Evolutionary conservation across 371 early-diverging fungal species (phyloP).

Genomic region (Rhizomucor pusillus): DNA sequence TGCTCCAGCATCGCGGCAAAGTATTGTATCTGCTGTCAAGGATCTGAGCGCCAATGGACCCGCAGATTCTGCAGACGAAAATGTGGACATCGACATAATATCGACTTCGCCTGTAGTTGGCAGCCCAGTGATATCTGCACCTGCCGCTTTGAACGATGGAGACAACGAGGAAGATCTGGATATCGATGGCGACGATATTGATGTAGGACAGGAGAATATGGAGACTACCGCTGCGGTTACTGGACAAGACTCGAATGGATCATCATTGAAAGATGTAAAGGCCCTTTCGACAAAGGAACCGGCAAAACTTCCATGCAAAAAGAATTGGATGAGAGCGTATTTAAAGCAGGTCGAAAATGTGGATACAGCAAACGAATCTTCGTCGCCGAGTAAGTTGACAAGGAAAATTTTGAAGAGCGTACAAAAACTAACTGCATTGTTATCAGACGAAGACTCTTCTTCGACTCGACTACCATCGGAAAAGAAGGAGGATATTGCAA

Average conservation of each 20-base stretch:
- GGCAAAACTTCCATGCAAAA: conserved; percentile 17
- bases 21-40: conserved; percentile 9
- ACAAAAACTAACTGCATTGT: not conserved
- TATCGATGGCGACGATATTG: conserved; percentile 19
- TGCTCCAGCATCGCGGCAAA: conserved; percentile 2
- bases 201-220: conserved; percentile 18
- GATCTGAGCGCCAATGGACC: not conserved
- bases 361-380: no score
- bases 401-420: not conserved
- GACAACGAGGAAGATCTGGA: conserved; percentile 12
- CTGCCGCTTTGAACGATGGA: not conserved
- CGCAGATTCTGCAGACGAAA: conserved; percentile 20
- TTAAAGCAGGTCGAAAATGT: conserved; percentile 1
- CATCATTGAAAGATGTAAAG: not conserved
- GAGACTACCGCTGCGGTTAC: not conserved
- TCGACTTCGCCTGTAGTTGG: conserved; percentile 19
- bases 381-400: no score
- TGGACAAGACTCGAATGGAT: conserved; percentile 2
- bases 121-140: conserved; percentile 9
- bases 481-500: not conserved
- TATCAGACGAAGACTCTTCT: not conserved
- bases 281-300: not conserved
- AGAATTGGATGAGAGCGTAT: conserved; percentile 18
- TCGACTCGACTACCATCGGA: not conserved
- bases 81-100: conserved; percentile 19